phyloP scores from a whole-genome alignment of 805 yeast genomes.

The Wickerhamiella domercqiae region DNA sequence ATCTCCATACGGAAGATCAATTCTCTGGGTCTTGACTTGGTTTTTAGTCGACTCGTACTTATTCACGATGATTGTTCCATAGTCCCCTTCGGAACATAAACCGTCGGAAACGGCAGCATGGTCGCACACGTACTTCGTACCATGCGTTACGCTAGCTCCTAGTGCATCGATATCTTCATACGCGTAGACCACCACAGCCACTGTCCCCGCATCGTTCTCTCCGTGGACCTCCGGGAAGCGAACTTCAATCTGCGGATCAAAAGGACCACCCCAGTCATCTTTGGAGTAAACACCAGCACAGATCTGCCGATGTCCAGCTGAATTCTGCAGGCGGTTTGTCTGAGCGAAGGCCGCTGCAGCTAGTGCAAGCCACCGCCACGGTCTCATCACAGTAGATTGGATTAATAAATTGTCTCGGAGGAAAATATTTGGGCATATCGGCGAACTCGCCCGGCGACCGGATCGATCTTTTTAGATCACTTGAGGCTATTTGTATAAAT shows the following conservation, averaged over 20 bases:
- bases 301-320: slow-evolving; percentile 40
- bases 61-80: slow-evolving; percentile 48
- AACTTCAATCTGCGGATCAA: slow-evolving; percentile 11
- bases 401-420: background rate
- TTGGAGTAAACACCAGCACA: slow-evolving; percentile 87
- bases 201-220: slow-evolving; percentile 13
- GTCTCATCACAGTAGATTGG: background rate
- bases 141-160: slow-evolving; percentile 33
- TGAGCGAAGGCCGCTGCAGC: slow-evolving; percentile 14
- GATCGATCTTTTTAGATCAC: background rate
- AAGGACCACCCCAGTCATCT: slow-evolving; percentile 68
- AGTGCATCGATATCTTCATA: slow-evolving; percentile 57
- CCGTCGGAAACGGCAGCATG: slow-evolving; percentile 41
- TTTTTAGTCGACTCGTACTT: slow-evolving; percentile 32
- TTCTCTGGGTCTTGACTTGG: slow-evolving; percentile 39
- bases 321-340: slow-evolving; percentile 24
- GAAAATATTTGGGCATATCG: background rate
- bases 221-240: slow-evolving; percentile 7
- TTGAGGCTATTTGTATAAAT: too few relatives aligned
- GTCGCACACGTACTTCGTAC: slow-evolving; percentile 57
- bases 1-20: slow-evolving; percentile 44
- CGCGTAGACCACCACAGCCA: slow-evolving; percentile 68
- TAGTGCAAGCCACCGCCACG: slow-evolving; percentile 3
- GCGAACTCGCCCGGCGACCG: background rate
- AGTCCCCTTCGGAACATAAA: slow-evolving; percentile 39